Evolutionary conservation across 202 grass and related monocot species (phyloP), one percentile per base, ranked within the genome.

Genomic region (Carex arenaria): DNA sequence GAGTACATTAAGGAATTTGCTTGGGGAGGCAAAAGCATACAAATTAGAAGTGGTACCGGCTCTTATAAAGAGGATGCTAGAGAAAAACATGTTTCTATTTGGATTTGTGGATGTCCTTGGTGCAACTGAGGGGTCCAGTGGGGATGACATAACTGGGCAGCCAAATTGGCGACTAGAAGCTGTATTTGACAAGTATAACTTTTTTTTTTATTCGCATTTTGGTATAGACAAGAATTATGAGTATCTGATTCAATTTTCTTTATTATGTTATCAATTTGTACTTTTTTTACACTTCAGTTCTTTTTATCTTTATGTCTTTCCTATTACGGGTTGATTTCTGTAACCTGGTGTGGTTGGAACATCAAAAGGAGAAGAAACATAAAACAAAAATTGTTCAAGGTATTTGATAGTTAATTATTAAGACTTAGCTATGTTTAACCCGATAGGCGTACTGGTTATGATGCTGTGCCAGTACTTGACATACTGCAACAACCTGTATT

Each of bases 61-160:
- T 49, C 86, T 98, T 78, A 86, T 98, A 67, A 87, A 98, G 87
- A 98, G 83, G 83, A 98, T 98, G 90, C 28, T 90, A 45, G 76
- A 90, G 43, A 91, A 86, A 77, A 82, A 86, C 52, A 89, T 93
- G 82, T 85, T 95, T 89, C 80, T 95, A 74, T 90, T 93, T 89
- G 92, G 92, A 19, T 92, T 86, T 81, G 86, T 95, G 86, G 92
- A 98, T 92, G 87, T 90, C 63, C 89, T 89, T 79, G 64, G 53
- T 18, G 45, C 67, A 47, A 73, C 80, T 69, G 67, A 75, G 28
- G 2, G 45, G 45, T 10, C 45, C 90, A 95, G 60, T 86, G 80
- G 65, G 12, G 88, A 92, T 84, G 92, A 92, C 67, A 83, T 92
- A 45, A 92, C 73, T 13, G 90, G 80, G 73, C 62, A 83, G 52